phyloP scores from a whole-genome alignment of 78 protist genomes.

The Pelomyxa schiedti region DNA sequence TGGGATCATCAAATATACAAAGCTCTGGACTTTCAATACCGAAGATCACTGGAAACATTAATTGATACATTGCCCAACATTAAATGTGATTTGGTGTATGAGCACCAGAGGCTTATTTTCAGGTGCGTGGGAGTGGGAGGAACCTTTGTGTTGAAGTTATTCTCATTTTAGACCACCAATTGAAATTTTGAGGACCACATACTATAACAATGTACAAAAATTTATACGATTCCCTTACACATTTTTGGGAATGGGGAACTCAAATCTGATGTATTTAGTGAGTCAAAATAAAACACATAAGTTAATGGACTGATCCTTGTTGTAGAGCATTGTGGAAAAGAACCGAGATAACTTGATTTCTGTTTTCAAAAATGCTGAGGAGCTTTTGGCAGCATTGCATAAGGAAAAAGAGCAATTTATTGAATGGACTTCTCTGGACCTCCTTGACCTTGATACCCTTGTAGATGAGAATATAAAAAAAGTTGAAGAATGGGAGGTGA shows the following conservation, averaged over 20 bases:
- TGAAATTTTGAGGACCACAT: constrained; percentile 47
- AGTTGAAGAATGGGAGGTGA: constrained; percentile 44
- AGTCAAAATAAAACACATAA: no score
- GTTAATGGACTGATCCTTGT: neutral
- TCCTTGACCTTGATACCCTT: constrained; percentile 7
- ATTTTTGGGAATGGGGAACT: constrained; percentile 49
- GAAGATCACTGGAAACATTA: constrained; percentile 1
- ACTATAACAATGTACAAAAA: constrained; percentile 35
- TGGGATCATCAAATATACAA: constrained; percentile 84
- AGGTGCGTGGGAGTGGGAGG: no score
- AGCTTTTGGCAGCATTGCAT: constrained; percentile 16
- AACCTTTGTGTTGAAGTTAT: no score
- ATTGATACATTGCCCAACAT: neutral
- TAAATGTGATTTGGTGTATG: constrained; percentile 12
- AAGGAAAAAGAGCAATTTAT: constrained; percentile 1
- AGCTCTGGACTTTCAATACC: constrained; percentile 58
- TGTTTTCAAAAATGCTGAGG: constrained; percentile 31
- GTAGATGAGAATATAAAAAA: constrained; percentile 3
- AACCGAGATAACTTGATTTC: constrained; percentile 11
- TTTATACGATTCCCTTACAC: constrained; percentile 40
- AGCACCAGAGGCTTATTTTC: constrained; percentile 9
- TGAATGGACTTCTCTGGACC: constrained; percentile 44
- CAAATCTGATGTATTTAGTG: no score
- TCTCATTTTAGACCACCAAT: constrained; percentile 31
- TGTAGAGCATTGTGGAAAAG: constrained; percentile 19